Evolutionary conservation across 2,329 filamentous ascomycete genomes (phyloP).

Genomic region (Pseudodiploospora longispora): DNA sequence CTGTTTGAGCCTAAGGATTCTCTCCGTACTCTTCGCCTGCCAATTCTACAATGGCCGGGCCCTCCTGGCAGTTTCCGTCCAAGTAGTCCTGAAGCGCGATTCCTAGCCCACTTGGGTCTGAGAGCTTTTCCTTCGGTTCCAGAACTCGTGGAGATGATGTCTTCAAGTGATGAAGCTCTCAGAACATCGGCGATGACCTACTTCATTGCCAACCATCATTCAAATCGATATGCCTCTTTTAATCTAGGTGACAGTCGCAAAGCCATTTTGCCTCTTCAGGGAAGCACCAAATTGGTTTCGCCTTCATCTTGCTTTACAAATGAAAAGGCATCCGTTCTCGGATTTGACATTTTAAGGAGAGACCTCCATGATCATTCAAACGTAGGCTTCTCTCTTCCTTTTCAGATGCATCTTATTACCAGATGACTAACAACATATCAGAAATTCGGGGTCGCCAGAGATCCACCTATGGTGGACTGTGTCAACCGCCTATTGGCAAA

Average conservation of each 20-base stretch:
- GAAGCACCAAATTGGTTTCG: constrained; percentile 56
- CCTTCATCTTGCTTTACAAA: constrained; percentile 80
- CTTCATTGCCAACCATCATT: constrained; percentile 71
- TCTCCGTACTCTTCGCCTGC: constrained; percentile 62
- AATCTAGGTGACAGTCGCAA: constrained; percentile 47
- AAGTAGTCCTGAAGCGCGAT: constrained; percentile 63
- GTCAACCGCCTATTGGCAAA: constrained; percentile 62
- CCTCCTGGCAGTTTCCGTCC: constrained; percentile 52
- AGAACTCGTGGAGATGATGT: constrained; percentile 73
- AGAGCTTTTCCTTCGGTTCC: constrained; percentile 60
- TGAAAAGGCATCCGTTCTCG: constrained; percentile 64
- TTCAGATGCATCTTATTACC: neutral
- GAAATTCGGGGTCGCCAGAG: constrained; percentile 77
- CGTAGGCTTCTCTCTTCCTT: constrained; percentile 24
- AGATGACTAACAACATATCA: constrained; percentile 15
- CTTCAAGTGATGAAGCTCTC: constrained; percentile 47
- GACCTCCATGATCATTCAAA: constrained; percentile 73
- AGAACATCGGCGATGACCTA: constrained; percentile 69
- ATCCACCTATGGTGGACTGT: constrained; percentile 73
- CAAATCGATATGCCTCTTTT: constrained; percentile 64
- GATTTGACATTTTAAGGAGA: constrained; percentile 67
- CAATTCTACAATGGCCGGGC: constrained; percentile 75
- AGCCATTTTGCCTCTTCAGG: constrained; percentile 66
- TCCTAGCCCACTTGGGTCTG: constrained; percentile 67
- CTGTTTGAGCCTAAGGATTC: constrained; percentile 72